Conservation (phyloP, 2,329 filamentous ascomycete species). For the Proliferodiscus dingleyae region DNA sequence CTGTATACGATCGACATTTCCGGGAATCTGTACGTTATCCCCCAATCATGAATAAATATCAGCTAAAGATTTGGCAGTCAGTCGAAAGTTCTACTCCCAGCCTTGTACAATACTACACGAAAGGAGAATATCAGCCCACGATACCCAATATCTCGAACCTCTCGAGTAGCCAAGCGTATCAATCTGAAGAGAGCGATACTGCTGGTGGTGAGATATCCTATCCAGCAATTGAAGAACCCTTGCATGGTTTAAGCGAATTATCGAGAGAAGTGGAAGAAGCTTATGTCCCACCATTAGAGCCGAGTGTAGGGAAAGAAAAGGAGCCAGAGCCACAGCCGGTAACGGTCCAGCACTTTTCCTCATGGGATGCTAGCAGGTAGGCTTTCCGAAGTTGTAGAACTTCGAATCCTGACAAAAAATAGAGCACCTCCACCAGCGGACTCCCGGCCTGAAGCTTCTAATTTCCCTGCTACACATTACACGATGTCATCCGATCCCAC, state of each 20-base stretch:
- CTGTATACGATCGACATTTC: slow-evolving; percentile 87
- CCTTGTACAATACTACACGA: slow-evolving; percentile 31
- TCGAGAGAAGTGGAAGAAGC: slow-evolving; percentile 25
- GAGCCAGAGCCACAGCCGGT: slow-evolving; percentile 13
- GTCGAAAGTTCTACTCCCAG: slow-evolving; percentile 17
- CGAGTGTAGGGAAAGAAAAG: slow-evolving; percentile 17
- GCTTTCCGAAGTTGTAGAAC: slow-evolving; percentile 32
- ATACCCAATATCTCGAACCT: slow-evolving; percentile 12
- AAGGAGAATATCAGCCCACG: slow-evolving; percentile 30
- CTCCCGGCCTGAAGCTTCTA: slow-evolving; percentile 78
- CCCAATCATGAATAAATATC: slow-evolving; percentile 6
- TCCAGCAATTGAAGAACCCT: slow-evolving; percentile 19
- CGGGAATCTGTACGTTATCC: slow-evolving; percentile 43
- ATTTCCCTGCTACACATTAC: slow-evolving; percentile 76
- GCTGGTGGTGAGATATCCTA: slow-evolving; percentile 24
- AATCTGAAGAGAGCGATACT: slow-evolving; percentile 20
- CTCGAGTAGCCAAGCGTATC: slow-evolving; percentile 12
- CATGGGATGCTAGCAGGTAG: slow-evolving; percentile 46
- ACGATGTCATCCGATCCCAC: slow-evolving; percentile 72
- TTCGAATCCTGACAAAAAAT: slow-evolving; percentile 14
- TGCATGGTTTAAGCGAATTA: slow-evolving; percentile 20
- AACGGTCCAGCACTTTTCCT: slow-evolving; percentile 15
- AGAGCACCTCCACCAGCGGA: slow-evolving; percentile 51
- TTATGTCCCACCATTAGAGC: slow-evolving; percentile 27
- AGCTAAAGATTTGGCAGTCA: slow-evolving; percentile 18